A percentile compares a stretch with the other conserved stretches of the same genome.
Conservation (phyloP, 2,329 filamentous ascomycete genomes). For the Microdochium trichocladiopsis region DNA sequence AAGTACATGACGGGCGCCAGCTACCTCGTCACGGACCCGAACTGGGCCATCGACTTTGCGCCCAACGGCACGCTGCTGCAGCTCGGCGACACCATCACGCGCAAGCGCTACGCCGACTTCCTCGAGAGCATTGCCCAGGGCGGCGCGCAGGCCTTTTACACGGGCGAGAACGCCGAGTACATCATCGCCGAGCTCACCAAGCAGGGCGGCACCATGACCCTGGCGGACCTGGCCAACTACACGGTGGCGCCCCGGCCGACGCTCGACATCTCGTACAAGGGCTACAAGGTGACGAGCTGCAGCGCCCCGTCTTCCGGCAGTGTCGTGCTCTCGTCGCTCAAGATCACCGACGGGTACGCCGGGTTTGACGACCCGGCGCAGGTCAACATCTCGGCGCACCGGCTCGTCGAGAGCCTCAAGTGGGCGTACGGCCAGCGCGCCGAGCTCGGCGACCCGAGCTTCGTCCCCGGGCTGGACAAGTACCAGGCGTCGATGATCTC, state of each 20-base stretch:
- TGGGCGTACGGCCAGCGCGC: constrained; percentile 74
- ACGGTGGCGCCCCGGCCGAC: constrained; percentile 56
- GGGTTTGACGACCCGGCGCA: constrained; percentile 49
- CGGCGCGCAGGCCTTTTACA: constrained; percentile 31
- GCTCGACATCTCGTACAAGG: constrained; percentile 57
- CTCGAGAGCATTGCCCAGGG: constrained; percentile 42
- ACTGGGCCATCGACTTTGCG: constrained; percentile 81
- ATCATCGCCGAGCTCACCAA: constrained; percentile 51
- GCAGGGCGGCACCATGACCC: constrained; percentile 70
- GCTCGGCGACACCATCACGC: constrained; percentile 25
- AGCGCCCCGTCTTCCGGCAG: constrained; percentile 68
- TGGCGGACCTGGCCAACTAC: constrained; percentile 73
- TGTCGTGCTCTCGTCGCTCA: constrained; percentile 66
- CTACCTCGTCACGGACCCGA: constrained; percentile 64
- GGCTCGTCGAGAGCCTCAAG: constrained; percentile 75
- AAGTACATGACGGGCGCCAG: constrained; percentile 56
- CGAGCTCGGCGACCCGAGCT: constrained; percentile 69
- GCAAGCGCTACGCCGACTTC: constrained; percentile 47
- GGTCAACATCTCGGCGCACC: constrained; percentile 61
- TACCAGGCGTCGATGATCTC: constrained; percentile 61
- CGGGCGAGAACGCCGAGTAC: constrained; percentile 22
- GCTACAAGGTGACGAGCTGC: constrained; percentile 59
- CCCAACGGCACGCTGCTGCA: constrained; percentile 24
- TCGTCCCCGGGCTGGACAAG: constrained; percentile 52
- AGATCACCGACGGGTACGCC: constrained; percentile 66